A percentile compares a stretch with the other conserved stretches of the same genome.
Evolutionary conservation across 164 flowering plant genomes (phyloP).

Genomic region (Piper betle): DNA sequence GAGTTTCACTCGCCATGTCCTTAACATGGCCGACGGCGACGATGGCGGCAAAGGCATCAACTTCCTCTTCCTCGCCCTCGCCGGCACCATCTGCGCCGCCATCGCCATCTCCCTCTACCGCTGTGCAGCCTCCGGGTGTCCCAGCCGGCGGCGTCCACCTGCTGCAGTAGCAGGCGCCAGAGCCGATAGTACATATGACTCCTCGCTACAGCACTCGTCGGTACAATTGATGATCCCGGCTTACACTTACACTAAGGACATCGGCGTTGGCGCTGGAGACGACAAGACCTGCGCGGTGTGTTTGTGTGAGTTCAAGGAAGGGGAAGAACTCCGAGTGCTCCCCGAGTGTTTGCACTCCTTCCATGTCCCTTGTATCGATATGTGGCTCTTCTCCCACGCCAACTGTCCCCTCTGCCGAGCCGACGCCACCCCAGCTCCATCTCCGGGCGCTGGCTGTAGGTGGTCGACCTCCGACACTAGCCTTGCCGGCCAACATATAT

Average conservation of each 20-base stretch:
- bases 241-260: conserved; percentile 7
- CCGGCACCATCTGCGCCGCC: not conserved
- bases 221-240: conserved; percentile 4
- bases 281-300: conserved; percentile 49
- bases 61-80: not conserved
- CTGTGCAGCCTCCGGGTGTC: not conserved
- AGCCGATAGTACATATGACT: not conserved
- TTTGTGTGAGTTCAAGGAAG: conserved; percentile 42
- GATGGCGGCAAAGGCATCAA: not conserved
- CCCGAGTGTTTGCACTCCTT: conserved; percentile 54
- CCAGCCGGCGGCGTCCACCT: not conserved
- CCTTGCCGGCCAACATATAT: not conserved
- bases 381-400: conserved; percentile 67
- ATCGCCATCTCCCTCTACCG: not conserved
- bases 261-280: conserved; percentile 22
- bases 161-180: not conserved
- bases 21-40: not conserved
- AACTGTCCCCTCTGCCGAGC: conserved; percentile 68
- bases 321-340: conserved; percentile 33
- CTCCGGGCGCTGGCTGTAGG: not conserved
- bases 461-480: not conserved
- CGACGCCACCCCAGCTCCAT: conserved; percentile 10
- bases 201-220: not conserved
- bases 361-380: conserved; percentile 51
- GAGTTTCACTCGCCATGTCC: not conserved